Base-by-base conservation (phyloP, 2,329 filamentous ascomycete genomes). In the Penicillium sp. region DNA sequence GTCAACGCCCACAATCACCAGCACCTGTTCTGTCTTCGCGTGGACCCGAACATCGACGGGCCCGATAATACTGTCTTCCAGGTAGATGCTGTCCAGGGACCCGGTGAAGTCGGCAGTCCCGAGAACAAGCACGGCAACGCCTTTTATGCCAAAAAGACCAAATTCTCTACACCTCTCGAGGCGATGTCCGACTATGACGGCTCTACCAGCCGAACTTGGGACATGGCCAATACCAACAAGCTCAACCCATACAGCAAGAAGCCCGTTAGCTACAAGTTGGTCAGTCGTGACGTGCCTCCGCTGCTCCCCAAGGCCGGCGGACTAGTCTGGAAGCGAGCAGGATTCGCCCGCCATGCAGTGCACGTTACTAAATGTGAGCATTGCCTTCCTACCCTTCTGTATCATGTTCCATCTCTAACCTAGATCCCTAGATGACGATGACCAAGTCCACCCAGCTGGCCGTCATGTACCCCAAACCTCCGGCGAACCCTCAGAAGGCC, bases 1-100 rank as follows among this genome's bases (percentile, higher is more conserved):
- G 91, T 96, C 67, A 96, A 96, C 67, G 92, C 92, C 0, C 92
- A 96, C 76, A 96, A 96, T 77, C 92, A 97, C 73, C 91, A 97
- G 74, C 92, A 97, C 72, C 81, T 97, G 30, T 97, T 97, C 83
- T 96, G 91, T 69, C 78, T 97, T 40, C 89, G 92, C 39, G 79
- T 96, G 40, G 89, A 97, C 70, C 84, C 91, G 30, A 94, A 93
- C 67, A 83, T 97, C 51, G 92, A 96, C 68, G 92, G 92, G 0
- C 84, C 87, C 1, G 81, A 86, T 59, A 97, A 97, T 72, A 92
- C 91, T 0, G 81, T 96, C 55, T 93, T 91, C 78, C 84, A 92
- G 74, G 86, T 88, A 11, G 92, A 97, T 63, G 88, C 90, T 0
- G 80, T 85, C 1, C 78, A 81, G 1, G 87, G 87, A 0, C 81